These are phyloP conservation scores for Aspergillus jensenii DNA, from an alignment of 2,329 filamentous ascomycete genomes.

Conservation along the genomic window DNA sequence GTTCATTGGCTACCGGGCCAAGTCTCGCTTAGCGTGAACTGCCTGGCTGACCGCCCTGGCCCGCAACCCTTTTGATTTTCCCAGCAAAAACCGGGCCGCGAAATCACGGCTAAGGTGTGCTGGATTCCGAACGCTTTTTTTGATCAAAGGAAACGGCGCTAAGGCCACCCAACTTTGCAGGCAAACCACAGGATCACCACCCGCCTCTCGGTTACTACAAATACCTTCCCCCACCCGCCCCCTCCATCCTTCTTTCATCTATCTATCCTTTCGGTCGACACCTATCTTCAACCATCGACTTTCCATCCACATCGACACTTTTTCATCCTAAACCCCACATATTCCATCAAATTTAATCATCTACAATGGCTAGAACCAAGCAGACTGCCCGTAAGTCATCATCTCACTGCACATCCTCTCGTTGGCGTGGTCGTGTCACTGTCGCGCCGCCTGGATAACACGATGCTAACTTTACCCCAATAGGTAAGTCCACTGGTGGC, in stretches of 20 bases:
- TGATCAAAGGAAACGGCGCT: conserved; percentile 30
- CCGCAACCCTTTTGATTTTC: conserved; percentile 24
- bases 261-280: conserved; percentile 24
- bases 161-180: conserved; percentile 26
- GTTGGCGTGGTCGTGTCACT: conserved; percentile 16
- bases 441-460: conserved; percentile 22
- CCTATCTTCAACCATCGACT: conserved; percentile 26
- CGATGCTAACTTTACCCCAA: conserved; percentile 29
- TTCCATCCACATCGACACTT: conserved; percentile 29
- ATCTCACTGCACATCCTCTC: conserved; percentile 23
- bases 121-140: conserved; percentile 35
- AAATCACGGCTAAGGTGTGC: conserved; percentile 34
- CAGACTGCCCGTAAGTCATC: conserved; percentile 52
- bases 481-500: conserved; percentile 73
- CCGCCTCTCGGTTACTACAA: conserved; percentile 37
- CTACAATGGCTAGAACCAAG: conserved; percentile 53
- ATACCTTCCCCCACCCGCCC: conserved; percentile 43
- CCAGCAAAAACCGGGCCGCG: conserved; percentile 26
- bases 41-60: conserved; percentile 18
- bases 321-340: conserved; percentile 30
- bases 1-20: conserved; percentile 32
- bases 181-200: conserved; percentile 36
- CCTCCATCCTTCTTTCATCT: conserved; percentile 39
- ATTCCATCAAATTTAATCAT: conserved; percentile 30
- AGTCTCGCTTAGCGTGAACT: conserved; percentile 35